Conservation (phyloP, 495 filamentous ascomycete genomes). For the Penicillium lividum region DNA sequence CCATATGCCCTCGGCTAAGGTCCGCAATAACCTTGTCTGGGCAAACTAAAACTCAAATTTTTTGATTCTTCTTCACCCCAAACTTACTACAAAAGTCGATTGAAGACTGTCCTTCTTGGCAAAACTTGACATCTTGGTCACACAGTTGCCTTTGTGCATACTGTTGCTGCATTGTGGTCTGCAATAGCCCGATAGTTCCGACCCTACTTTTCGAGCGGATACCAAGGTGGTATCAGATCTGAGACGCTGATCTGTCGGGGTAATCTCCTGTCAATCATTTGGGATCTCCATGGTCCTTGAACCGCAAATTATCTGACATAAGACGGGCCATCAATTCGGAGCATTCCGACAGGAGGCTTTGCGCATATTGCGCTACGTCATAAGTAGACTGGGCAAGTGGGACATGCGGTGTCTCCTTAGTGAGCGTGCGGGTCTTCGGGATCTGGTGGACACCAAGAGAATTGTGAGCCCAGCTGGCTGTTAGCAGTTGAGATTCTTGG, state of each 20-base stretch:
- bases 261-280: constrained; percentile 19
- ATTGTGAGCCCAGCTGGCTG: not conserved
- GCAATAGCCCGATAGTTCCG: constrained; percentile 4
- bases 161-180: not conserved
- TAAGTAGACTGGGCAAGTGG: constrained; percentile 5
- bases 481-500: not conserved
- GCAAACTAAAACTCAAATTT: not conserved
- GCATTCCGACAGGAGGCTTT: constrained; percentile 19
- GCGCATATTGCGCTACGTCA: constrained; percentile 16
- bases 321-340: constrained; percentile 15
- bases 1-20: too few species aligned
- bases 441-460: not conserved
- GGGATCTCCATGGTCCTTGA: not conserved
- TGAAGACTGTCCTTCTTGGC: not conserved
- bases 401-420: constrained; percentile 14
- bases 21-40: not conserved
- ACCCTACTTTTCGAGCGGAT: not conserved
- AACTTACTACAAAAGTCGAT: not conserved
- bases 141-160: not conserved
- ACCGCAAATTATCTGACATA: constrained; percentile 17
- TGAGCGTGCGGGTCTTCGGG: constrained; percentile 4
- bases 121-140: not conserved
- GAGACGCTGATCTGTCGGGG: constrained; percentile 17
- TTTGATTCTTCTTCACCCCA: not conserved
- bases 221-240: constrained; percentile 19